phyloP scores from a whole-genome alignment of 352 stramenopile species.

The Globisporangium recalcitrans region DNA sequence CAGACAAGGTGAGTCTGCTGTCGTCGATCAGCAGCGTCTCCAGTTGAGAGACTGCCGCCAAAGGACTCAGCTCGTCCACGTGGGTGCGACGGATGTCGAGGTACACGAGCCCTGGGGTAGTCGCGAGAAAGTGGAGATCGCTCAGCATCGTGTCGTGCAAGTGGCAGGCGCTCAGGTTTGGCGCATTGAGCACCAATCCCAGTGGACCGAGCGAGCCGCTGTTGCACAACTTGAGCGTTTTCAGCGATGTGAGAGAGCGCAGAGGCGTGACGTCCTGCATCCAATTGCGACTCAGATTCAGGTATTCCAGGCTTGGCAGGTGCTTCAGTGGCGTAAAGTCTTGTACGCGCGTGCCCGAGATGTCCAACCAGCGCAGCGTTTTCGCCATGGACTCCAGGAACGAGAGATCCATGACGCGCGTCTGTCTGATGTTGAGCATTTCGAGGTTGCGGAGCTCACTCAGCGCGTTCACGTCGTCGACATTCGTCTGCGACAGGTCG shows the following conservation, averaged over 20 bases:
- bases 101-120: conserved; percentile 21
- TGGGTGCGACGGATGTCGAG: conserved; percentile 45
- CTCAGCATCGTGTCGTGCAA: conserved; percentile 39
- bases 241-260: conserved; percentile 22
- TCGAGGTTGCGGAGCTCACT: conserved; percentile 15
- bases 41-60: conserved; percentile 25
- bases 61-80: conserved; percentile 26
- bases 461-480: conserved; percentile 15
- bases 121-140: conserved; percentile 29
- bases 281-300: conserved; percentile 49
- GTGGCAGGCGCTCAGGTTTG: conserved; percentile 29
- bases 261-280: conserved; percentile 28
- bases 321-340: conserved; percentile 28
- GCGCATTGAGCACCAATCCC: conserved; percentile 20
- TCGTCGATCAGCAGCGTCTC: conserved; percentile 40
- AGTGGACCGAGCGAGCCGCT: conserved; percentile 30
- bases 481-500: conserved; percentile 30
- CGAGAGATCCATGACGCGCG: conserved; percentile 25
- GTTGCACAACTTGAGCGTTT: conserved; percentile 33
- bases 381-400: conserved; percentile 24
- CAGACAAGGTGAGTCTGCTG: conserved; percentile 3
- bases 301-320: conserved; percentile 23
- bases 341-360: conserved; percentile 36
- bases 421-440: conserved; percentile 23
- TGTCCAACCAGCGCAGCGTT: conserved; percentile 27